Base-by-base conservation (phyloP, 164 flowering plant genomes). In the Vitis rupestris region DNA sequence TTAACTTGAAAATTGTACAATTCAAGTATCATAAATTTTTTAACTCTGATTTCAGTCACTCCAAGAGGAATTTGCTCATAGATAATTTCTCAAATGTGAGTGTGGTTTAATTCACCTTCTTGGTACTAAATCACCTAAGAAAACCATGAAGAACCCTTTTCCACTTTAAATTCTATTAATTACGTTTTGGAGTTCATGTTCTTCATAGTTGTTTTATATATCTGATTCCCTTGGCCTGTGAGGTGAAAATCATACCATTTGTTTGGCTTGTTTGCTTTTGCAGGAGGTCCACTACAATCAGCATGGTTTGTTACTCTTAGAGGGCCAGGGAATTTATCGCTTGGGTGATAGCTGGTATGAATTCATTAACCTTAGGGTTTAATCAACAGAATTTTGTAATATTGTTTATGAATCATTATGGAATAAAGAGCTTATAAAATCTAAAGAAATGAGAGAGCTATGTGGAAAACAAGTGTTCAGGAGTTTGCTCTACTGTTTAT, bases 281-380 rank as follows among this genome's bases (percentile, higher is more conserved):
- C 85, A 95, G 98, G 99, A 95, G 79, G 94, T 95, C 57, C 99
- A 95, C 77, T 95, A 95, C 69, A 95, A 95, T 83, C 99, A 95
- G 80, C 99, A 95, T 78, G 98, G 98, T 48, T 79, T 95, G 74
- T 72, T 95, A 76, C 93, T 95, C 71, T 77, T 93, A 78, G 98
- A 95, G 78, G 99, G 99, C 51, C 97, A 89, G 72, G 99, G 99
- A 16, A 89, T 95, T 56, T 93, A 95, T 73, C 97, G 99, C 50
- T 82, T 95, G 82, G 97, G 98, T 57, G 96, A 93, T 65, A 83
- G 78, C 79, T 95, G 98, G 99, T 93, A 86, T 82, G 84, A 44
- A 31, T 71, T 61, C 50, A 55, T 59, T 62, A 29, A 27, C 44
- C 44, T 37, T 37, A 64, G 3, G 14, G 19, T 15, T 10, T 3